These are phyloP conservation scores for Geotrichum aggregatum DNA, from an alignment of 1,139 yeast species.

Conservation along the genomic window DNA sequence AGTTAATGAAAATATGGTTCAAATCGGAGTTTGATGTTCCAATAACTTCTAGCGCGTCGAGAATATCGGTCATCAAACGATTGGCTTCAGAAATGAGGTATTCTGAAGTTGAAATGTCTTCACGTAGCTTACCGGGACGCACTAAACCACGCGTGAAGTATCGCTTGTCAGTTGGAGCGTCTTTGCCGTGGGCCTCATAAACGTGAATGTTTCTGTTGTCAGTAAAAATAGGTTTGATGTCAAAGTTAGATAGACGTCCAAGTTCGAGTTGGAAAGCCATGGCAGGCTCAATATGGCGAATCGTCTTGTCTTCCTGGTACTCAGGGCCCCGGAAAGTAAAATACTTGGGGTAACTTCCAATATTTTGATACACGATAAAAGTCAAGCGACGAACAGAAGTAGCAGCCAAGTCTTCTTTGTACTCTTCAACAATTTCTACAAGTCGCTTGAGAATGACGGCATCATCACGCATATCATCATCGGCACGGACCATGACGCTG, in stretches of 20 bases:
- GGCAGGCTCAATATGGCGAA: constrained; percentile 97
- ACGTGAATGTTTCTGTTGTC: constrained; percentile 97
- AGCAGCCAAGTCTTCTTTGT: constrained; percentile 61
- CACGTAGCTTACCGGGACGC: constrained; percentile 91
- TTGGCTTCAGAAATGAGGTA: constrained; percentile 94
- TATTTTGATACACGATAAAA: constrained; percentile 75
- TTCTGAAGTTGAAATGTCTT: constrained; percentile 87
- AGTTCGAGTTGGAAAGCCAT: constrained; percentile 95
- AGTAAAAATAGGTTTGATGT: constrained; percentile 90
- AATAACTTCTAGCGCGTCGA: constrained; percentile 89
- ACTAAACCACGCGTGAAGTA: constrained; percentile 95
- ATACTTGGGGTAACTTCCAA: constrained; percentile 89
- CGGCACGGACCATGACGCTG: constrained; percentile 66
- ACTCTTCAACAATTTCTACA: constrained; percentile 61
- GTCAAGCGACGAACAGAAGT: constrained; percentile 87
- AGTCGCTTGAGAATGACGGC: constrained; percentile 62
- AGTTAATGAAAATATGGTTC: constrained; percentile 94
- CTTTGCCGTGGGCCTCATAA: constrained; percentile 93
- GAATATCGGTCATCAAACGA: constrained; percentile 88
- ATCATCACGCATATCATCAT: constrained; percentile 68
- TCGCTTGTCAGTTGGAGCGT: constrained; percentile 88
- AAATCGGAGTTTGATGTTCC: constrained; percentile 93
- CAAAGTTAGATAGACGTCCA: constrained; percentile 89
- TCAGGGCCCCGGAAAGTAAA: constrained; percentile 91
- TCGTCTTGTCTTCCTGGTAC: constrained; percentile 70